These are phyloP conservation scores for Gossypium bickii DNA, from an alignment of 345 rosid genomes.

Conservation along the genomic window DNA sequence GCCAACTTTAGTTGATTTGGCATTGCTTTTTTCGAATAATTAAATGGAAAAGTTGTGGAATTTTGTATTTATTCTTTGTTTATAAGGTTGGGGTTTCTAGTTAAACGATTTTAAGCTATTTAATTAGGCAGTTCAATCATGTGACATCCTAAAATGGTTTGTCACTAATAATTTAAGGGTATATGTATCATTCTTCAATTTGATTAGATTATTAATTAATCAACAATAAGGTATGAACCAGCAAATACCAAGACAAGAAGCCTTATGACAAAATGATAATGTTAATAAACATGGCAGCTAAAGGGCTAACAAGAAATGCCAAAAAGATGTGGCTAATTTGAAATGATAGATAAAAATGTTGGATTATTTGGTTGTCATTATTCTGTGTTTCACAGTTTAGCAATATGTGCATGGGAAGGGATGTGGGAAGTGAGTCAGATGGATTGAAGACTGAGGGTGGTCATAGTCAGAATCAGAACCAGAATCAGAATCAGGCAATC, in stretches of 20 bases:
- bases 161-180: neutral
- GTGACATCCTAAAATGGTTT: neutral
- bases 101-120: neutral
- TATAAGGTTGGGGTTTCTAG: neutral
- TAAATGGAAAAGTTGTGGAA: neutral
- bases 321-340: neutral
- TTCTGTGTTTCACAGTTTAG: slow-evolving; percentile 1
- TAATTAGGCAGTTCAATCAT: neutral
- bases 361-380: slow-evolving; percentile 19
- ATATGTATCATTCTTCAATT: neutral
- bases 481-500: slow-evolving; percentile 7
- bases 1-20: too few relatives aligned
- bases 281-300: neutral
- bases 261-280: neutral
- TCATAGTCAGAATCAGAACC: slow-evolving; percentile 12
- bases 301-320: slow-evolving; percentile 5
- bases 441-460: neutral
- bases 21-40: too few relatives aligned
- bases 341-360: slow-evolving; percentile 2
- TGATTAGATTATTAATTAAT: neutral
- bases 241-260: slow-evolving; percentile 4
- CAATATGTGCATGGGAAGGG: slow-evolving; percentile 29
- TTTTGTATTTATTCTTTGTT: neutral
- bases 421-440: slow-evolving; percentile 28
- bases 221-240: neutral